Evolutionary conservation across 768 basidiomycete genomes (phyloP), one percentile per base, ranked within the genome.

Genomic region (Macrolepiota albuminosa): DNA sequence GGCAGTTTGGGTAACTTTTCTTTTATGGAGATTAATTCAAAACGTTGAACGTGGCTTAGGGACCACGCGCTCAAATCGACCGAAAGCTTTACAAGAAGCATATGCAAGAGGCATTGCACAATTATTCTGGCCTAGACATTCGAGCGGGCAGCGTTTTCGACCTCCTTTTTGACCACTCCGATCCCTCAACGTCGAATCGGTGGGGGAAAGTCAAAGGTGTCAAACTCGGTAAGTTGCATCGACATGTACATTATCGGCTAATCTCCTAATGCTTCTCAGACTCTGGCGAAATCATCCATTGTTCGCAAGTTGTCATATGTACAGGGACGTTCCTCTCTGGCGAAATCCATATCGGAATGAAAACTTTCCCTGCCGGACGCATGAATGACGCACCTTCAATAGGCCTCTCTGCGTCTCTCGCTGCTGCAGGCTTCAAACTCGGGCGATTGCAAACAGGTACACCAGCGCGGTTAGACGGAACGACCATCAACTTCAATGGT

Each of bases 251-350:
- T 6, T 3, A 29, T 10, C 37, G 18, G 40, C 26, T 47, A 2
- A 8, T 53, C 31, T 40, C 26, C 11, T 42, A 14, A 50, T 4
- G 9, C n/a, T 39, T 49, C 7, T 11, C 70, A 92, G 92, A 92
- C 36, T 78, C 82, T 4, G 90, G 91, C 10, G 88, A 93, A 54
- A 68, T 86, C 18, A 85, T 95, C 33, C 74, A 76, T 18, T 95
- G 92, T 66, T 85, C 88, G 4, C 85, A 88, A 64, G 90, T 95
- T 11, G 89, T 96, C 33, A 81, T 96, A 14, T 93, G 92, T 65
- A 95, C 93, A 0, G 94, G 94, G 8, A 96, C 94, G 0, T 96
- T 96, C 69, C 80, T 96, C 29, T 88, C 89, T 2, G 94, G 91
- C 11, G 91, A 95, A 73, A 93, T 95, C 48, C 93, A 95, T 67